These are phyloP conservation scores for Neoboletus subvelutipes DNA, from an alignment of 768 basidiomycete genomes.

Conservation along the genomic window DNA sequence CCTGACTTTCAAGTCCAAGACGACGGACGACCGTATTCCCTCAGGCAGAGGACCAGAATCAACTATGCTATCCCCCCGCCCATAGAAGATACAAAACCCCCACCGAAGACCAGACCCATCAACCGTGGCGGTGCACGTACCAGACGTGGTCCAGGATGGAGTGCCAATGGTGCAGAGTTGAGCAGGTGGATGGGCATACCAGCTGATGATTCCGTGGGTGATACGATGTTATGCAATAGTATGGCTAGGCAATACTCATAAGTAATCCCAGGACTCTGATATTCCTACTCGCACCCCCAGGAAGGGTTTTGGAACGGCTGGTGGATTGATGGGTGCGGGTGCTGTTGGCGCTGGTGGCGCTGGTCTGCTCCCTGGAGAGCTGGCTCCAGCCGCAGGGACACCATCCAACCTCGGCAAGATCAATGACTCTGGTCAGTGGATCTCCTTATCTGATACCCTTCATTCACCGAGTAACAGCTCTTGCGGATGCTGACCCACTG, in stretches of 20 bases:
- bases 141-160: conserved; percentile 67
- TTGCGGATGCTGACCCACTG: conserved; percentile 94
- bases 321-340: conserved; percentile 52
- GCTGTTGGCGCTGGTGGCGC: conserved; percentile 48
- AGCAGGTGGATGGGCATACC: conserved; percentile 74
- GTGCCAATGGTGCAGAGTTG: conserved; percentile 73
- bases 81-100: conserved; percentile 60
- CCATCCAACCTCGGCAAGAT: conserved; percentile 87
- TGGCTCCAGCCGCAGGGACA: conserved; percentile 64
- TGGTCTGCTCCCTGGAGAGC: conserved; percentile 60
- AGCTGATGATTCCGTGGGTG: conserved; percentile 67
- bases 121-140: conserved; percentile 39
- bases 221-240: not conserved
- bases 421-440: conserved; percentile 63
- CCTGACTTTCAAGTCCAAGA: conserved; percentile 41
- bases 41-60: conserved; percentile 61
- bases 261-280: conserved; percentile 63
- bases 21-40: conserved; percentile 47
- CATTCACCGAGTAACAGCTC: conserved; percentile 43
- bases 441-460: conserved; percentile 14
- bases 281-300: conserved; percentile 63
- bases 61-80: conserved; percentile 85
- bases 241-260: not conserved
- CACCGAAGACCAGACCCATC: conserved; percentile 39
- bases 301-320: conserved; percentile 56